Evolutionary conservation across 179 eudicot genomes (phyloP), one percentile per base, ranked within the genome.

Genomic region (Nepenthes alata): DNA sequence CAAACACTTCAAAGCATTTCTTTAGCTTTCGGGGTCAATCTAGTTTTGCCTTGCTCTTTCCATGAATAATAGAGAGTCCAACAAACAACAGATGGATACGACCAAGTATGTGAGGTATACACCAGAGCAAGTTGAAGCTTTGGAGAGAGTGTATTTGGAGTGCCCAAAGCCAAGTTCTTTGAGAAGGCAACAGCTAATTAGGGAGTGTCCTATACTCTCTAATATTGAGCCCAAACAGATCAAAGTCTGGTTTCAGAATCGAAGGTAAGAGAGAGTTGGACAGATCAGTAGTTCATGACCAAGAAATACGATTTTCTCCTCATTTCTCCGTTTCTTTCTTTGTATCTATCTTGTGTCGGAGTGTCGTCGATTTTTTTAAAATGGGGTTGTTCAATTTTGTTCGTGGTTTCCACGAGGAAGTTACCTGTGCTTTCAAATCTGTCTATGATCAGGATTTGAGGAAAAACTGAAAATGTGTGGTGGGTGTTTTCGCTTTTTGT

Each of bases 181-280:
- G 61, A 74, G 77, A 50, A 71, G 84, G 66, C 81, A 80, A 25
- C 85, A 80, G 73, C 73, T 80, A 37, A 72, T 77, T 41, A 63
- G 81, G 69, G 85, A 80, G 39, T 80, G 77, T 52, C 81, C 85
- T 39, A 74, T 80, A 72, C 85, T 80, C 62, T 74, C 72, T 41
- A 77, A 80, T 58, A 77, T 80, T 58, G 85, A 80, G 55, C 79
- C 81, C 47, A 80, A 80, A 47, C 85, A 80, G 72, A 80, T 80
- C 75, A 80, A 80, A 80, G 81, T 77, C 57, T 80, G 85, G 85
- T 80, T 80, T 70, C 85, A 80, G 75, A 80, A 80, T 63, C 74
- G 85, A 13, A 77, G 85, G 85, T 80, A 71, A 78, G 79, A 53
- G 71, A 76, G 37, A 25, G 25, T 25, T 25, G 25, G 25, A 41